Evolutionary conservation across 176 grass and related monocot species (phyloP).

Genomic region (Eleusine indica): DNA sequence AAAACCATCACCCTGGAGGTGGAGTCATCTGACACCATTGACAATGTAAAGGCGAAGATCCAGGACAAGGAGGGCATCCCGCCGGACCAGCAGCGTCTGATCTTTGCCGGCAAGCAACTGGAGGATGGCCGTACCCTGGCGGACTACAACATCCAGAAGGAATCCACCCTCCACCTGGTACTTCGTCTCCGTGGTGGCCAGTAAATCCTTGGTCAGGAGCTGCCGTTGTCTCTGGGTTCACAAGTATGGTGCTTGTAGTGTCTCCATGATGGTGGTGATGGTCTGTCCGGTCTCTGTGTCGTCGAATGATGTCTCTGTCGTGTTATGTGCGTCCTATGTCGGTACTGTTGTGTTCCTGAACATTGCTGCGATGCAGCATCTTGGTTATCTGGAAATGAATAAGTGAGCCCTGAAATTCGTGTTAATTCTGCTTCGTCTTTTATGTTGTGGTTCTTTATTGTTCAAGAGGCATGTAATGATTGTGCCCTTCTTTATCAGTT

Average conservation of each 20-base stretch:
- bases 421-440: neutral
- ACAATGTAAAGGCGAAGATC: constrained; percentile 71
- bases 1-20: constrained; percentile 69
- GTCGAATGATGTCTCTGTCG: neutral
- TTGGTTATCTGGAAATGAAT: constrained; percentile 16
- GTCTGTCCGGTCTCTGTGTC: neutral
- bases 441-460: neutral
- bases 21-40: constrained; percentile 45
- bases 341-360: constrained; percentile 13
- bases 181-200: constrained; percentile 61
- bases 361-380: neutral
- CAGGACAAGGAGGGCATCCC: constrained; percentile 78
- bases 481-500: too few species aligned
- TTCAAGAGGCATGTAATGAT: too few species aligned
- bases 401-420: constrained; percentile 24
- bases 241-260: neutral
- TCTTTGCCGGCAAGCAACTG: constrained; percentile 62
- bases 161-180: constrained; percentile 68
- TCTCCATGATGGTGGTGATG: neutral
- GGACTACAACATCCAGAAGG: constrained; percentile 74
- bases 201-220: constrained; percentile 13
- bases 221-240: constrained; percentile 19
- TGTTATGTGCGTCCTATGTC: neutral
- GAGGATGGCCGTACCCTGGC: constrained; percentile 72
- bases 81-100: constrained; percentile 62